Conservation (phyloP, 306 rosid species). For the Cucurbita argyrosperma region DNA sequence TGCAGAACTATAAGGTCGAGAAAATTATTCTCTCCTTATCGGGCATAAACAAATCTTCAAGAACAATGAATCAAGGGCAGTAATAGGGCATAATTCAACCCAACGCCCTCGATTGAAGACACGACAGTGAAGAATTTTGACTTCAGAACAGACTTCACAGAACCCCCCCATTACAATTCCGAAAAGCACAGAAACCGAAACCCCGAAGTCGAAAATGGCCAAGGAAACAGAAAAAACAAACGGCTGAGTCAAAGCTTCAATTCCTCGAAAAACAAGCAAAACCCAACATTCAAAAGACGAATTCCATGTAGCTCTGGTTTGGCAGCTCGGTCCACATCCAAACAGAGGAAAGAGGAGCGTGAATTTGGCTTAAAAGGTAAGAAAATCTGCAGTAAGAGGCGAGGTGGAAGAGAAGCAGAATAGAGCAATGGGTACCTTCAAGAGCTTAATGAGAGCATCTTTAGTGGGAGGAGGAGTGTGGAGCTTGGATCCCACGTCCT, state of each 20-base stretch:
- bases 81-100: not conserved
- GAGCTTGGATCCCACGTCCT: slow-evolving; percentile 96
- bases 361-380: not conserved
- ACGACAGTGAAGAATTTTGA: not conserved
- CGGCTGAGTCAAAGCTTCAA: not conserved
- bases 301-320: not conserved
- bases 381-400: not conserved
- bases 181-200: not conserved
- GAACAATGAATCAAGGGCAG: not conserved
- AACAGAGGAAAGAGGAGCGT: slow-evolving; percentile 4
- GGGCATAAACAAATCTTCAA: not conserved
- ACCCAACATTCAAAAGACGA: not conserved
- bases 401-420: slow-evolving; percentile 9
- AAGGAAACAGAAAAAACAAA: not conserved
- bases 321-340: not conserved
- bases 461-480: slow-evolving; percentile 53
- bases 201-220: not conserved
- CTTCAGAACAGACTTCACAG: slow-evolving; percentile 1
- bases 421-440: slow-evolving; percentile 48
- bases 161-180: not conserved
- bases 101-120: not conserved
- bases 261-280: not conserved
- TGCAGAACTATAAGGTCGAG: not conserved
- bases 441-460: slow-evolving; percentile 68
- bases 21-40: not conserved